Evolutionary conservation across 768 basidiomycete genomes (phyloP), one percentile per base, ranked within the genome.

Genomic region (Nevesoporus exiguus): DNA sequence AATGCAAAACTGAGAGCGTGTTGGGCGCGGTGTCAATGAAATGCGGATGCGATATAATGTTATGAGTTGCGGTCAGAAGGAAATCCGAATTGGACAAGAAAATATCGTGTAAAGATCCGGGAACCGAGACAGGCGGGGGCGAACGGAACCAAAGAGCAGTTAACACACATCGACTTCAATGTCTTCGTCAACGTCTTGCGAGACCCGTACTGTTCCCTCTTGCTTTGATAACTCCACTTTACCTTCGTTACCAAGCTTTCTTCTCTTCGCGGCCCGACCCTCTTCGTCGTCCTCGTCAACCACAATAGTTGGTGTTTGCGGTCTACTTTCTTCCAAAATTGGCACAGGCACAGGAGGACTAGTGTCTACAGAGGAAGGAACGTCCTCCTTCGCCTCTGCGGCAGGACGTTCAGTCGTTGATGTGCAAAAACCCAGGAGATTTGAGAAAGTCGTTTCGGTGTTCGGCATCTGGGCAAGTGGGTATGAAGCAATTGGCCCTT

Each of bases 251-350:
- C 60, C 68, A 36, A 77, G 57, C 51, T 68, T 67, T 62, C 86
- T 77, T 58, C 79, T 80, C 71, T 87, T 89, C 49, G 72, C 65
- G 27, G 71, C 76, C 41, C 84, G 83, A 33, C 74, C 77, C 42
- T 81, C 77, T 36, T 80, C 77, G 31, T 61, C 57, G 24, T 79
- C 79, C 50, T 86, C 85, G n/a, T 87, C 74, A 34, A 72, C 85
- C 42, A 84, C 71, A 39, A 87, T 73, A 31, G 84, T 79, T n/a
- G 84, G 80, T 77, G 17, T 76, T 75, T 17, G 76, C 54, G 59
- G 73, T 36, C 63, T 66, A 46, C 25, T 44, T 15, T 33, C 37
- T 49, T 34, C 59, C 37, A 22, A 54, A 60, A 72, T 66, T 60
- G 74, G 71, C 6, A 70, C 71, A 50, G 74, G 70, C 0, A 67